Evolutionary conservation across 2,329 filamentous ascomycete genomes (phyloP).

Genomic region (Huntiella savannae): DNA sequence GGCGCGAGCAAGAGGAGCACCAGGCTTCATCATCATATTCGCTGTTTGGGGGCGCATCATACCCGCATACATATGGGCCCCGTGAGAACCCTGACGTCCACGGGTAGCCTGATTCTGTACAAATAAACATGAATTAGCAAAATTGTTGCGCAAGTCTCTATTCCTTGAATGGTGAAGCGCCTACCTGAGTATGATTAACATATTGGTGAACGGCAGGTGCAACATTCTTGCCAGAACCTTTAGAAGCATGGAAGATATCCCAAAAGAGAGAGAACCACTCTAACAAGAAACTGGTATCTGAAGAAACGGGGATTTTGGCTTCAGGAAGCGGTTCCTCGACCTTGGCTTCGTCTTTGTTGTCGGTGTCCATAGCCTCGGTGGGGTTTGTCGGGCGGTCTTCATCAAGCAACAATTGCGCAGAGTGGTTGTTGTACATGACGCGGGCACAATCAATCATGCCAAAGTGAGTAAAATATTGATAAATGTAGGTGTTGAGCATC

Average conservation of each 20-base stretch:
- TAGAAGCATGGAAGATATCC: conserved; percentile 65
- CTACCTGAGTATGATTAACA: conserved; percentile 65
- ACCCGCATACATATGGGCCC: conserved; percentile 32
- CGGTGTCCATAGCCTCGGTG: conserved; percentile 62
- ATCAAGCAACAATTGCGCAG: conserved; percentile 24
- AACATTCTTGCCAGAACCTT: conserved; percentile 48
- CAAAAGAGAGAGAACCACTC: conserved; percentile 98
- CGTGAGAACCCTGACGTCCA: conserved; percentile 55
- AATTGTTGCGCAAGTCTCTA: conserved; percentile 10
- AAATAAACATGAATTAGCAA: conserved; percentile 12
- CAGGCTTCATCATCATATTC: conserved; percentile 39
- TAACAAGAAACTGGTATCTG: conserved; percentile 64
- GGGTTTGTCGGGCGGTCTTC: conserved; percentile 46
- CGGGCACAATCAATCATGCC: conserved; percentile 71
- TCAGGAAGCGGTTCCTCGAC: conserved; percentile 63
- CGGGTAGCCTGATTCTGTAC: conserved; percentile 42
- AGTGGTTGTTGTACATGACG: conserved; percentile 40
- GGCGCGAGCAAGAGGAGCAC: conserved; percentile 45
- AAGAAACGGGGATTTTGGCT: conserved; percentile 42
- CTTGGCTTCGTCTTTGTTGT: conserved; percentile 60
- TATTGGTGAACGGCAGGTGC: conserved; percentile 53
- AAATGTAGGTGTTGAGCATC: conserved; percentile 69
- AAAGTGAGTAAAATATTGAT: conserved; percentile 78
- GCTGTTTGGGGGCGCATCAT: conserved; percentile 54
- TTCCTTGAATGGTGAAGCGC: conserved; percentile 11